Base-by-base conservation (phyloP, 495 filamentous ascomycete genomes). In the Clavariopsis aquatica region DNA sequence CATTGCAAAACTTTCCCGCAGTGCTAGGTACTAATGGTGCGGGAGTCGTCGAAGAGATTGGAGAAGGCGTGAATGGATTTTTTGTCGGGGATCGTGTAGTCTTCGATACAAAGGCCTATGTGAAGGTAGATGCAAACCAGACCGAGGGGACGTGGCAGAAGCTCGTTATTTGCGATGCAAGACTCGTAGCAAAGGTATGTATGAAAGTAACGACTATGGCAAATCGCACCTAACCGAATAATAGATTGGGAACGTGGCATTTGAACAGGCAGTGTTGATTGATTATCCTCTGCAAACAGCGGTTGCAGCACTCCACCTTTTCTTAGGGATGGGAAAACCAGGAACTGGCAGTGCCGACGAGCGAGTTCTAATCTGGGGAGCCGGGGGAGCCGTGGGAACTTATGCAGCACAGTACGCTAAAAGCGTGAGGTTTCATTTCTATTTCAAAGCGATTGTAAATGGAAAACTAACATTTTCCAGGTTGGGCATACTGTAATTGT, bases 401-500 rank as follows among this genome's bases (percentile, higher is more conserved):
- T 65, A 69, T 49, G 60, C 62, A n/a, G 66, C 69, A 0, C 66
- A 69, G 38, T 62, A 69, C 51, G 59, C 66, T 2, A 63, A 69
- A 31, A 66, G 66, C 45, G 69, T 64, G 34, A 58, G 66, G 66
- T 2, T 31, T 23, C 27, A 13, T 1, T 28, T 45, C 34, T 36
- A 19, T 49, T 36, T 38, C 51, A 38, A 43, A 65, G 46, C 28
- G 20, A 52, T 7, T 56, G 2, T 17, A 43, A 43, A 53, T 22
- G 1, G 24, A 43, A 49, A 49, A 49, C 61, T 68, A 64, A 65
- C 51, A 63, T 10, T 46, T 55, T 43, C 46, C 62, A 69, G 66
- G 69, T 69, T 49, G 69, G 69, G 49, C 52, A 72, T 64, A 54
- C 52, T 51, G 59, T 72, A 52, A 51, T 69, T 43, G 66, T 59